Evolutionary conservation across 2,329 filamentous ascomycete species (phyloP).

Genomic region (Bipolaris oryzae): DNA sequence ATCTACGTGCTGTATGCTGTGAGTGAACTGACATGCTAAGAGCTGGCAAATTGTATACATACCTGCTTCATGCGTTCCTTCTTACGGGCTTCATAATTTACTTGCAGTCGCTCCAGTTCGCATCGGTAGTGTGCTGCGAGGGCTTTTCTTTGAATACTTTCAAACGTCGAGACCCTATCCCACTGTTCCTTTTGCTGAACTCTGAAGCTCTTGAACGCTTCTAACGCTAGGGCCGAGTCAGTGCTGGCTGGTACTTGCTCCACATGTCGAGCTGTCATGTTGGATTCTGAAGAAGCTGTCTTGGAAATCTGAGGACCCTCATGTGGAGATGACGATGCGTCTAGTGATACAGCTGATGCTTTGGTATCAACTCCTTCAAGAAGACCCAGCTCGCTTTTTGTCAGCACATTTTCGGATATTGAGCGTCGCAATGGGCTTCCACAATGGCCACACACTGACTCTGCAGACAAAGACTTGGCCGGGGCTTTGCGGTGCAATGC

Average conservation of each 20-base stretch:
- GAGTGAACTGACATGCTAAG: constrained; percentile 21
- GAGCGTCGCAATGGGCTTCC: constrained; percentile 48
- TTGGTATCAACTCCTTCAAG: constrained; percentile 21
- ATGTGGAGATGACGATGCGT: constrained; percentile 22
- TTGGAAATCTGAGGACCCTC: constrained; percentile 12
- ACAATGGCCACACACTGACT: constrained; percentile 47
- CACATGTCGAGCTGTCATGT: constrained; percentile 12
- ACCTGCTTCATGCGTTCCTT: constrained; percentile 38
- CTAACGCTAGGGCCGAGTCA: constrained; percentile 31
- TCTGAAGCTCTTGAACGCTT: constrained; percentile 35
- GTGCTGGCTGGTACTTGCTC: constrained; percentile 28
- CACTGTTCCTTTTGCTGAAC: constrained; percentile 40
- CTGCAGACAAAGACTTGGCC: constrained; percentile 31
- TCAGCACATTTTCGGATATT: constrained; percentile 48
- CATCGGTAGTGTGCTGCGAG: constrained; percentile 34
- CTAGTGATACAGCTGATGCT: constrained; percentile 25
- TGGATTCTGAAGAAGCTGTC: constrained; percentile 13
- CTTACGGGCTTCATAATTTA: constrained; percentile 29
- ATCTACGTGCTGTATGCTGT: constrained; percentile 42
- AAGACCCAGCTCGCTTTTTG: constrained; percentile 46
- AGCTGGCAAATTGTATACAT: constrained; percentile 11
- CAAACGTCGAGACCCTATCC: constrained; percentile 38
- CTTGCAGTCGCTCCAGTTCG: constrained; percentile 28
- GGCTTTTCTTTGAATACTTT: constrained; percentile 41
- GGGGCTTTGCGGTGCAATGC: constrained; percentile 33